Conservation (phyloP, 1,139 yeast genomes). For the Nakaseomyces nivariensis region DNA sequence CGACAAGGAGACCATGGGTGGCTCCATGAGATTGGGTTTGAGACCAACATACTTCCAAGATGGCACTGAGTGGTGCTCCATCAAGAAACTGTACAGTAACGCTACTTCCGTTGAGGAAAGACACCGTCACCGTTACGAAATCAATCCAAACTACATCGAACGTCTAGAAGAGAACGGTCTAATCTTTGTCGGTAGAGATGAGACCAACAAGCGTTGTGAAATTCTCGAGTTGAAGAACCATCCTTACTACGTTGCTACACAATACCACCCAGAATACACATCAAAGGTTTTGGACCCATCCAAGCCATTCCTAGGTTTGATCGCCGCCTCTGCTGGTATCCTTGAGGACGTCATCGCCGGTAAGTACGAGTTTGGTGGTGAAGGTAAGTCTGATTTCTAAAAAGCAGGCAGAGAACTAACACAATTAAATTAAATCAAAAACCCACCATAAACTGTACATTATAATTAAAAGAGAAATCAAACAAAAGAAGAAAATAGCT, state of each 20-base stretch:
- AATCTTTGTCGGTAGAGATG: slow-evolving; percentile 88
- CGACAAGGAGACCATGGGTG: slow-evolving; percentile 91
- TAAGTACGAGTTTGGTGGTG: slow-evolving; percentile 10
- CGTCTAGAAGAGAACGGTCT: slow-evolving; percentile 70
- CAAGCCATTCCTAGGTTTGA: slow-evolving; percentile 89
- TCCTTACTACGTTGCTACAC: slow-evolving; percentile 90
- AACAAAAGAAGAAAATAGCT: no score
- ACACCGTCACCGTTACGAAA: slow-evolving; percentile 98
- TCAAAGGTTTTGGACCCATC: slow-evolving; percentile 96
- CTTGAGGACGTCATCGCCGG: slow-evolving; percentile 13
- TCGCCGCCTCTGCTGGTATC: slow-evolving; percentile 51
- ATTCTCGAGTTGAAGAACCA: slow-evolving; percentile 70
- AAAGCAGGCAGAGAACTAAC: background rate
- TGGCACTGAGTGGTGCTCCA: slow-evolving; percentile 57
- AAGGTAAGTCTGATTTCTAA: slow-evolving; percentile 9
- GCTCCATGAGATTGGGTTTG: slow-evolving; percentile 96
- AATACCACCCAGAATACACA: slow-evolving; percentile 95
- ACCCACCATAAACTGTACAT: no score
- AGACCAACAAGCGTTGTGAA: slow-evolving; percentile 85
- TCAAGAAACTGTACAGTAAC: slow-evolving; percentile 75
- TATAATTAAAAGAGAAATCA: no score
- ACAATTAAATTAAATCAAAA: background rate
- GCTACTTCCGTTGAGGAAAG: slow-evolving; percentile 70
- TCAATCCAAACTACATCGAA: slow-evolving; percentile 72
- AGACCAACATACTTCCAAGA: slow-evolving; percentile 78